These are phyloP conservation scores for Rhizopogon vinicolor DNA, from an alignment of 768 basidiomycete species.

Conservation along the genomic window DNA sequence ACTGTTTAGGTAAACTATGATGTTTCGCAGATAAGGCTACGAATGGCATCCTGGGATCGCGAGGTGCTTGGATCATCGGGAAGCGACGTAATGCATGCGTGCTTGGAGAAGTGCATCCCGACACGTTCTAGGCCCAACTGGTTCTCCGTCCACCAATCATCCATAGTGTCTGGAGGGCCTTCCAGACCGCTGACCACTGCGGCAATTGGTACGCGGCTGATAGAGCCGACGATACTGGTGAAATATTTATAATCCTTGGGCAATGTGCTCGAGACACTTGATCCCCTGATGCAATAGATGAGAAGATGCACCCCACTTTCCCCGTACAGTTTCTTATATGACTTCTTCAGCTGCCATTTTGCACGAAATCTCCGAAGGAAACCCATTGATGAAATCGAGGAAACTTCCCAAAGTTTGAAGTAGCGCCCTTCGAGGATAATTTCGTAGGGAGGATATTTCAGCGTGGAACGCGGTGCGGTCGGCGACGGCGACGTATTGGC, in stretches of 20 bases:
- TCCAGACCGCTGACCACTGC: constrained; percentile 27
- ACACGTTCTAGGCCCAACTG: constrained; percentile 25
- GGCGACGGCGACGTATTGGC: neutral
- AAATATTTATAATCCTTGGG: neutral
- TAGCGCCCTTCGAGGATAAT: no score
- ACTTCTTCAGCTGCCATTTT: neutral
- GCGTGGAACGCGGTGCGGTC: neutral
- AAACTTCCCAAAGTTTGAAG: no score
- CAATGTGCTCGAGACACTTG: neutral
- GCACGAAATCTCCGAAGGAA: neutral
- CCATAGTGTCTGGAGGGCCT: constrained; percentile 25
- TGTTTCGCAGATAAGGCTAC: neutral
- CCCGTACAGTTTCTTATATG: neutral
- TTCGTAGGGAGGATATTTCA: neutral
- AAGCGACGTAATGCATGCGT: constrained; percentile 36
- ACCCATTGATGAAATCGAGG: neutral
- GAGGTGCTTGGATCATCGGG: neutral
- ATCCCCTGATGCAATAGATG: neutral
- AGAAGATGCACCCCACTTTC: neutral
- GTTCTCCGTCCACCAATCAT: constrained; percentile 37
- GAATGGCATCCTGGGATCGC: neutral
- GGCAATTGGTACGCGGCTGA: constrained; percentile 23
- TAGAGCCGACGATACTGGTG: neutral
- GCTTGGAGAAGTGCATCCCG: constrained; percentile 32
- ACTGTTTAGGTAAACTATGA: no score